phyloP scores from a whole-genome alignment of 2,329 filamentous ascomycete genomes.

The Mycosphaerella sp. region DNA sequence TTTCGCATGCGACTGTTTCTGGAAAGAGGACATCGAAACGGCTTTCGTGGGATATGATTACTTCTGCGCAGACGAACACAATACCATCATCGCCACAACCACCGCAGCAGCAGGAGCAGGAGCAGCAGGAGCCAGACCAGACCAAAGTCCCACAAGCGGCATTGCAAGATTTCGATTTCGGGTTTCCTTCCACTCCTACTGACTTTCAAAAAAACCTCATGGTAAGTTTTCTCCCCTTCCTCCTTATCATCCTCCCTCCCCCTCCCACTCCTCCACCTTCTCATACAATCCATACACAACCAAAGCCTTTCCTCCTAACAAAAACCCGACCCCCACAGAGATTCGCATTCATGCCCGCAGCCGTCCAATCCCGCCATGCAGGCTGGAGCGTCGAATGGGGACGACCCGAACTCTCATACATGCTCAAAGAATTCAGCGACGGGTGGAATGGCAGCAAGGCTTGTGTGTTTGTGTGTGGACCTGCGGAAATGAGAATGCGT shows the following conservation, averaged over 20 bases:
- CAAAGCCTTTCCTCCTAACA: slow-evolving; percentile 57
- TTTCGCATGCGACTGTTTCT: too few relatives aligned
- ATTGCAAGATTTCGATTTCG: slow-evolving; percentile 41
- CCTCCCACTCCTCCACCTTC: too few relatives aligned
- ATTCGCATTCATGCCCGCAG: slow-evolving; percentile 66
- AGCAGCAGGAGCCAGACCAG: slow-evolving; percentile 38
- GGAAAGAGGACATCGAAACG: too few relatives aligned
- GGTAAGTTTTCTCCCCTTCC: slow-evolving; percentile 7
- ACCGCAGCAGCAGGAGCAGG: slow-evolving; percentile 39
- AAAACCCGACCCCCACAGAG: slow-evolving; percentile 47
- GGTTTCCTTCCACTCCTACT: slow-evolving; percentile 76
- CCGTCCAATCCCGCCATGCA: slow-evolving; percentile 48
- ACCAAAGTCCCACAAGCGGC: slow-evolving; percentile 38
- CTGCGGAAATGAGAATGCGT: slow-evolving; percentile 76
- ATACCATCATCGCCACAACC: slow-evolving; percentile 41
- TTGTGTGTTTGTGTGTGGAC: slow-evolving; percentile 90
- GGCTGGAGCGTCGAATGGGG: slow-evolving; percentile 93
- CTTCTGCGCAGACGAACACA: neutral
- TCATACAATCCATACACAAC: too few relatives aligned
- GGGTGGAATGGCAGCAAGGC: slow-evolving; percentile 74
- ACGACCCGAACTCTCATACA: slow-evolving; percentile 77
- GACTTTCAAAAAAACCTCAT: slow-evolving; percentile 76
- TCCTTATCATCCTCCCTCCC: too few relatives aligned
- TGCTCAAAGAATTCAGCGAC: slow-evolving; percentile 74
- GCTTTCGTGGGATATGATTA: too few relatives aligned